Percentiles rank a stretch among this genome's conserved stretches.
phyloP scores from a whole-genome alignment of 139 green algal species.

The Coccomyxa sp. region DNA sequence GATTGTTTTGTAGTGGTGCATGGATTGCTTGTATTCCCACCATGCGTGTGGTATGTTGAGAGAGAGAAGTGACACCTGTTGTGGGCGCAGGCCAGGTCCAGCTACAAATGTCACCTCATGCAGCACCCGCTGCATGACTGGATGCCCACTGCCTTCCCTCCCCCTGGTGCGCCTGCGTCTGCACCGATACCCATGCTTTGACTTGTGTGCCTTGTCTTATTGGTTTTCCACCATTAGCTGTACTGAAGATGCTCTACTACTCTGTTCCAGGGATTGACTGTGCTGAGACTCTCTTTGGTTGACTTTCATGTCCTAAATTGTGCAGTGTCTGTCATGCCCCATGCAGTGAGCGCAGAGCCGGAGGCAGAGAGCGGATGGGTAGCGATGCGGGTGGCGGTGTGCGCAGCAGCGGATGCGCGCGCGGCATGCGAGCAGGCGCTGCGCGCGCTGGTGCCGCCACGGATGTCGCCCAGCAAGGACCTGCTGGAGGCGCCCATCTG shows the following conservation, averaged over 20 bases:
- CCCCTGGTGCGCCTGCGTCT: not conserved
- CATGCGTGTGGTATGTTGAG: too few species aligned
- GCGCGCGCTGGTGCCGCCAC: conserved; percentile 28
- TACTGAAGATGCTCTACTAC: too few species aligned
- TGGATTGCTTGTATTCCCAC: too few species aligned
- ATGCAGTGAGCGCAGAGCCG: not conserved
- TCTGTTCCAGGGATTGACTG: too few species aligned
- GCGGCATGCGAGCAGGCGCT: conserved; percentile 39
- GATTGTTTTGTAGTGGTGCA: too few species aligned
- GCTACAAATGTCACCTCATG: conserved; percentile 31
- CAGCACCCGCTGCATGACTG: conserved; percentile 52
- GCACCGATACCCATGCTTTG: not conserved
- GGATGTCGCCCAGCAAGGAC: conserved; percentile 15
- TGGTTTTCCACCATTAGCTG: too few species aligned
- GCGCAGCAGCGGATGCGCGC: conserved; percentile 32
- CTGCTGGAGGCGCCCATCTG: conserved; percentile 55
- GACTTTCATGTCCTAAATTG: not conserved
- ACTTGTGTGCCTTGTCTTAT: too few species aligned
- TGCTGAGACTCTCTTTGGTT: too few species aligned
- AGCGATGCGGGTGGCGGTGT: conserved; percentile 28
- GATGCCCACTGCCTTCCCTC: conserved; percentile 9
- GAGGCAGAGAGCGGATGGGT: not conserved
- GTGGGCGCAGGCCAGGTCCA: not conserved
- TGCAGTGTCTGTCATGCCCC: not conserved
- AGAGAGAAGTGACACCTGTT: too few species aligned